phyloP scores from a whole-genome alignment of 192 early-diverging fungal genomes.

The Backusella psychrophila region DNA sequence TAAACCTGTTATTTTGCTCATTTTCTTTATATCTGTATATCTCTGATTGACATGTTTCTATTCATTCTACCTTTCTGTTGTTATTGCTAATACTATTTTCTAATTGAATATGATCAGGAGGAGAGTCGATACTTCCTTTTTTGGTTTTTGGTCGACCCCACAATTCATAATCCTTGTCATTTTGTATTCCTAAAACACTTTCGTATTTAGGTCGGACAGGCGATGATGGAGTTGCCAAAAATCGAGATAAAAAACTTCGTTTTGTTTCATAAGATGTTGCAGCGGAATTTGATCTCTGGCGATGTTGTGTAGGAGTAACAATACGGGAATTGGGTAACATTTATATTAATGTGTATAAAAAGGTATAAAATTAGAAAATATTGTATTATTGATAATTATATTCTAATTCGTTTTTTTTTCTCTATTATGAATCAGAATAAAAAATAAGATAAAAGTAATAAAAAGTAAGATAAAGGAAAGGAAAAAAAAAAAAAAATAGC shows the following conservation, averaged over 20 bases:
- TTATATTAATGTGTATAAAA: neutral
- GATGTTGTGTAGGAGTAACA: constrained; percentile 6
- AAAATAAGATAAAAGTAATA: constrained; percentile 9
- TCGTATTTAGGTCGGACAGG: constrained; percentile 1
- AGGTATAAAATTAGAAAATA: neutral
- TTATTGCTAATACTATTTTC: neutral
- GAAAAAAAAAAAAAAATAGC: neutral
- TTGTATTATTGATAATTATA: neutral
- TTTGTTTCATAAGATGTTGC: neutral
- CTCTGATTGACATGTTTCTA: neutral
- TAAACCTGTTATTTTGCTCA: neutral
- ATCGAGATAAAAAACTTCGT: constrained; percentile 8
- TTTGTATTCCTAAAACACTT: constrained; percentile 8
- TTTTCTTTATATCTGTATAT: neutral
- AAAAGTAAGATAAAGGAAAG: neutral
- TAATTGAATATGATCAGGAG: neutral
- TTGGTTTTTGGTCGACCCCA: neutral
- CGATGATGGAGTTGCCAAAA: neutral
- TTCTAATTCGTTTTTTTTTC: neutral
- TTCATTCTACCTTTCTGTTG: neutral
- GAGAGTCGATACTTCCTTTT: neutral
- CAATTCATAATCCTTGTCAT: constrained; percentile 8
- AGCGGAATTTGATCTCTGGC: constrained; percentile 6
- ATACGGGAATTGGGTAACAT: constrained; percentile 27
- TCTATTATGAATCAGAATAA: constrained; percentile 3